Percentiles rank a stretch among this genome's conserved stretches.
Evolutionary conservation across 2,329 filamentous ascomycete genomes (phyloP).

Genomic region (Apiospora kogelbergensis): DNA sequence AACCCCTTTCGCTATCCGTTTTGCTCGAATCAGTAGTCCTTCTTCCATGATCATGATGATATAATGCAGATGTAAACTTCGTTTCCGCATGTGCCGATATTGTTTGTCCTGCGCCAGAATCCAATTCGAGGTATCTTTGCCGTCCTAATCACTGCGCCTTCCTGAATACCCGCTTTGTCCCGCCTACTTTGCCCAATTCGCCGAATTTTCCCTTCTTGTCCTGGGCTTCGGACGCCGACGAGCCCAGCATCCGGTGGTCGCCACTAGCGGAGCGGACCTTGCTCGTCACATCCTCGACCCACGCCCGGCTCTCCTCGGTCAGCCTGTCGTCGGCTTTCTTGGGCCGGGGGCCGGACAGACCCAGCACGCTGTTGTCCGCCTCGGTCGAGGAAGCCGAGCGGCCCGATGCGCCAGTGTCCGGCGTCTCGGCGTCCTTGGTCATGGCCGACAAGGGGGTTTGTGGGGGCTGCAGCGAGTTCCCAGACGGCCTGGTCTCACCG

Average conservation of each 20-base stretch:
- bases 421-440: conserved; percentile 37
- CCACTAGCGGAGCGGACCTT: conserved; percentile 72
- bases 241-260: conserved; percentile 41
- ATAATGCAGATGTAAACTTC: not conserved
- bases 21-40: not conserved
- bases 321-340: conserved; percentile 64
- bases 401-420: conserved; percentile 44
- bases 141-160: conserved; percentile 21
- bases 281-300: conserved; percentile 82
- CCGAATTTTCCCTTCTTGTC: conserved; percentile 53
- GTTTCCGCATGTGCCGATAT: not conserved
- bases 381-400: conserved; percentile 52
- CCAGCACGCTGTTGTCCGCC: conserved; percentile 61
- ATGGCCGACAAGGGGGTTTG: conserved; percentile 43
- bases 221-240: conserved; percentile 23
- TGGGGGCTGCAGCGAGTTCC: conserved; percentile 31
- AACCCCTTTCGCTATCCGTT: not conserved
- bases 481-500: conserved; percentile 27
- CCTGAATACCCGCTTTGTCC: conserved; percentile 67
- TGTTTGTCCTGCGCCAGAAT: not conserved
- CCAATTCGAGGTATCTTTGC: not conserved
- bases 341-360: conserved; percentile 68
- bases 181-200: conserved; percentile 70
- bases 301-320: conserved; percentile 72
- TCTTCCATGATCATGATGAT: not conserved